Base-by-base conservation (phyloP, 1,139 yeast species). In the Yamadazyma diospyri region DNA sequence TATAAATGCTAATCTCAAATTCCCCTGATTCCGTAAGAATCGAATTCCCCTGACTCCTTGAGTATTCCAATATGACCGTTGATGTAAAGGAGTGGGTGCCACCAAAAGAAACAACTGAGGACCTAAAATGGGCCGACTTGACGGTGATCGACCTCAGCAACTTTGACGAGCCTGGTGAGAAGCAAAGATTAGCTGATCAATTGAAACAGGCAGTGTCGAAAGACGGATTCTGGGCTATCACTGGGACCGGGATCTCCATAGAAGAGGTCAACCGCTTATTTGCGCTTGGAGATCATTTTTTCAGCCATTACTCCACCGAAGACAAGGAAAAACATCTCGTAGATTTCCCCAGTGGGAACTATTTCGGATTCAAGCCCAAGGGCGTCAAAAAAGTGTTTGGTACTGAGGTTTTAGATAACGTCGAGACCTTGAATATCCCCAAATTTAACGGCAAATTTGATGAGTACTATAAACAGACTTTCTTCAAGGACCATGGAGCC, bases 221-320 rank as follows among this genome's bases (percentile, higher is more conserved):
- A 13, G 61, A 59, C 24, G 66, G 66, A 10, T 59, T 60, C 37
- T 60, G 59, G 59, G 58, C 60, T 1, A 52, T 60, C 5, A 37
- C 43, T 10, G 53, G 53, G 28, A 48, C 49, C 23, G 65, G 61
- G 1, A 45, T 59, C 4, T 33, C 48, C 6, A 50, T 53, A 26
- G 51, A 51, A 12, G 56, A 58, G 23, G 48, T 59, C 24, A 37
- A 53, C 23, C 48, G 53, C 27, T 51, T 49, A 23, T 59, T 57
- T 36, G 48, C 57, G 3, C 45, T 57, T 20, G 64, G 62, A 6
- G 48, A 50, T 32, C 56, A 48, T 24, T 57, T 59, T 38, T 60
- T 60, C 27, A 50, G 47, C 15, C 47, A 55, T 28, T 54, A 54
- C 28, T 34, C 51, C 5, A 36, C 46, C 10, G 59, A 54, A 18